phyloP scores from a whole-genome alignment of 2,329 filamentous ascomycete species.

The Exophiala sideris region DNA sequence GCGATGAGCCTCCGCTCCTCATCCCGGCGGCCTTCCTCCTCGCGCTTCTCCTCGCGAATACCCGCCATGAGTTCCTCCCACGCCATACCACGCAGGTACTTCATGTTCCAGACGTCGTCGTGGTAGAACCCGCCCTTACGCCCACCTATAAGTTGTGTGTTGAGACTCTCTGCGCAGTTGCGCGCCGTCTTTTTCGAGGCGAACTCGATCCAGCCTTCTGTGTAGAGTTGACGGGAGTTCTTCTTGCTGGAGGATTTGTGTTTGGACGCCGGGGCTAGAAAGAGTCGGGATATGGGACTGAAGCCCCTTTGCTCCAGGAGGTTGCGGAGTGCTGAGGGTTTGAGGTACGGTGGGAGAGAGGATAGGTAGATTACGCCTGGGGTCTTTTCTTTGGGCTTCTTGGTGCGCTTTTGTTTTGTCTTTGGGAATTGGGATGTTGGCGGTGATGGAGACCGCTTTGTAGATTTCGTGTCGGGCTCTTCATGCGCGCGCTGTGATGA shows the following conservation, averaged over 20 bases:
- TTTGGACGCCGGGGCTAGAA: constrained; percentile 39
- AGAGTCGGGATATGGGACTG: constrained; percentile 42
- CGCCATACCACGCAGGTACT: constrained; percentile 42
- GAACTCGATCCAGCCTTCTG: constrained; percentile 48
- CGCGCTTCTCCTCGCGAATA: constrained; percentile 40
- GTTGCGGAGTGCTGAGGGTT: constrained; percentile 44
- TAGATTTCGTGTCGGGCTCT: too few species aligned
- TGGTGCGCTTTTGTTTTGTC: constrained; percentile 33
- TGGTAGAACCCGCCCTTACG: constrained; percentile 45
- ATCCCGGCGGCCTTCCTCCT: constrained; percentile 40
- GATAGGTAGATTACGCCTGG: constrained; percentile 44
- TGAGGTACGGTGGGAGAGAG: constrained; percentile 47
- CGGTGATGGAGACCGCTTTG: too few species aligned
- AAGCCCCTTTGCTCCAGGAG: constrained; percentile 42
- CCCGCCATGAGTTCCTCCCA: constrained; percentile 47
- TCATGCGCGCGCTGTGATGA: too few species aligned
- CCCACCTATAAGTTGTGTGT: constrained; percentile 43
- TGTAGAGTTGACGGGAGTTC: constrained; percentile 41
- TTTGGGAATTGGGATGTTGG: neutral
- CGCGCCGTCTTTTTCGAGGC: constrained; percentile 45
- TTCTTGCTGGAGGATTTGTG: constrained; percentile 32
- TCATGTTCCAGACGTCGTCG: constrained; percentile 48
- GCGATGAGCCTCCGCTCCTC: constrained; percentile 42
- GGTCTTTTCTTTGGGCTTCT: constrained; percentile 10
- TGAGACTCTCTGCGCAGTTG: constrained; percentile 44